Base-by-base conservation (phyloP, 1,284 basidiomycete genomes). In the Lentinula novae-zelandiae region DNA sequence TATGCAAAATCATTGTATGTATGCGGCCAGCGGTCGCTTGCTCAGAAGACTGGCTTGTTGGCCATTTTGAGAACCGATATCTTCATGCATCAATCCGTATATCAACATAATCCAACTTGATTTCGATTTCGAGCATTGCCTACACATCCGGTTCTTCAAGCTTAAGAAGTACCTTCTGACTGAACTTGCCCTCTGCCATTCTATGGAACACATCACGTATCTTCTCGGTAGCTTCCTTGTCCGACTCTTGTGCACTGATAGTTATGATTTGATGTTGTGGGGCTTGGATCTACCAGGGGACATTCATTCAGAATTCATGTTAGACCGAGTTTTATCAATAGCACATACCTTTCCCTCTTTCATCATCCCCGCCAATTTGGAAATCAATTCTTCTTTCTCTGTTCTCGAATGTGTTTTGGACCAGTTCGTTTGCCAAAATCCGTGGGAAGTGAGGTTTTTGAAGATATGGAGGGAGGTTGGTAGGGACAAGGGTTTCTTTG, bases 381-480 rank as follows among this genome's bases (percentile, higher is more conserved):
- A 65, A 71, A 89, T 82, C 68, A 90, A 69, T 49, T 78, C 75
- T 57, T 81, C 76, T 36, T 76, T 73, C 61, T 78, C 74, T 6
- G 69, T 67, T 20, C 68, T 70, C 48, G 71, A 75, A 67, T 73
- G 78, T 48, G 72, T 74, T 33, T 64, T 76, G 63, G 89, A 89
- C 93, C 93, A 95, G 46, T 81, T 78, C 60, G 78, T 83, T 71
- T 90, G 87, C 90, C 89, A 92, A 71, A 89, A 92, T 9, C 90
- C 90, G 55, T 85, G 85, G 5, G 80, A 78, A 0, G 78, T 84
- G 60, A 93, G 74, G 68, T 90, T 87, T 65, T 86, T 91, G 78
- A 95, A 95, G 64, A 95, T 93, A 73, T 92, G 87, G 15, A 87
- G 74, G 0, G 88, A 88, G 0, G 90, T 89, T 0, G 93, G 89